A percentile compares a stretch with the other conserved stretches of the same genome.
phyloP scores from a whole-genome alignment of 208 protist species.

The Trypanosoma boissoni region DNA sequence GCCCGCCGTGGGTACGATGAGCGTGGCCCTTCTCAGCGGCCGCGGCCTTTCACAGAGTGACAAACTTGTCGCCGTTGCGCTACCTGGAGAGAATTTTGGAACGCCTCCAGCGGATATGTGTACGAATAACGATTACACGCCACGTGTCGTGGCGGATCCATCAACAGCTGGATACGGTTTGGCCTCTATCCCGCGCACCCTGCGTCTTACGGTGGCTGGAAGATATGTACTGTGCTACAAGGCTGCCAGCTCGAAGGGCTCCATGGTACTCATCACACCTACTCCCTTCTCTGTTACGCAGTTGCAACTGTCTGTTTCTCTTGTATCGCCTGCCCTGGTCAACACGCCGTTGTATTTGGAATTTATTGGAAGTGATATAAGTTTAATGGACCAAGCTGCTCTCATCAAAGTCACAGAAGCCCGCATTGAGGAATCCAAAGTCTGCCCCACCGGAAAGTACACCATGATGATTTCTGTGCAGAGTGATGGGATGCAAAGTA shows the following conservation, averaged over 20 bases:
- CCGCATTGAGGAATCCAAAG: conserved; percentile 23
- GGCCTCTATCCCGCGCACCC: conserved; percentile 27
- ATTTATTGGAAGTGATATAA: conserved; percentile 55
- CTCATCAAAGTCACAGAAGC: conserved; percentile 10
- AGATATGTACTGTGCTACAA: conserved; percentile 80
- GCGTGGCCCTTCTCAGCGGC: conserved; percentile 48
- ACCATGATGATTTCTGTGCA: conserved; percentile 30
- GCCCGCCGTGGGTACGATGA: conserved; percentile 21
- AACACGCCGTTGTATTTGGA: conserved; percentile 40
- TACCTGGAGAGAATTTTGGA: conserved; percentile 15
- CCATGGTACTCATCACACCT: conserved; percentile 36
- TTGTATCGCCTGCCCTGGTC: conserved; percentile 41
- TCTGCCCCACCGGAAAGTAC: conserved; percentile 39
- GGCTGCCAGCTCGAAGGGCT: conserved; percentile 22
- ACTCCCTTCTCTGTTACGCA: conserved; percentile 58
- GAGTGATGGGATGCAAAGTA: conserved; percentile 39
- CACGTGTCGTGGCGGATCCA: conserved; percentile 33
- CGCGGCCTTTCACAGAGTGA: conserved; percentile 64
- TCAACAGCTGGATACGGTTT: conserved; percentile 21
- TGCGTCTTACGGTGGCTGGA: conserved; percentile 42
- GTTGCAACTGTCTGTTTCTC: conserved; percentile 37
- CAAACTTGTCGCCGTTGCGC: conserved; percentile 53
- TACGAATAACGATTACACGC: conserved; percentile 51
- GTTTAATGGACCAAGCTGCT: conserved; percentile 45
- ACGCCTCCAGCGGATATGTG: conserved; percentile 70